These are phyloP conservation scores for Claviceps sorghi DNA, from an alignment of 2,329 filamentous ascomycete genomes.

Conservation along the genomic window DNA sequence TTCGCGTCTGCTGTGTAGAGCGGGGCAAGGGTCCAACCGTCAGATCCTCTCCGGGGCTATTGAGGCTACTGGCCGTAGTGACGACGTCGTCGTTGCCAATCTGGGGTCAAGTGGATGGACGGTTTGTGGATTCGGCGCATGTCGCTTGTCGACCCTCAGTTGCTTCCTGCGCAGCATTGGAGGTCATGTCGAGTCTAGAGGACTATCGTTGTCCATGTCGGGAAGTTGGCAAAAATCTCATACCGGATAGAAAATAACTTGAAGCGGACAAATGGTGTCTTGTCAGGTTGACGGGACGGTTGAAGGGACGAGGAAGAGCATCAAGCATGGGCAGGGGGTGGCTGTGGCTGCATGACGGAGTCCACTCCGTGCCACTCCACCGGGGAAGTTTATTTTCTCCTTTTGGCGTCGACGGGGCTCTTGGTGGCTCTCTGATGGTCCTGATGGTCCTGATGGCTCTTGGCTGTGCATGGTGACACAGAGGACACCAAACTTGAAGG, in stretches of 20 bases:
- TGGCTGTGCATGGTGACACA: background rate
- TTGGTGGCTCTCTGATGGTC: background rate
- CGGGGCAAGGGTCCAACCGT: background rate
- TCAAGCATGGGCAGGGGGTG: background rate
- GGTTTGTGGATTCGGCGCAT: background rate
- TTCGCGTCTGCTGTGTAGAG: background rate
- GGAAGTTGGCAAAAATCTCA: background rate
- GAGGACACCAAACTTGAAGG: background rate
- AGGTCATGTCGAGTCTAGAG: background rate
- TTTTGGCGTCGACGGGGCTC: background rate
- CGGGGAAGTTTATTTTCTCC: background rate
- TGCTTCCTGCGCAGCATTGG: background rate
- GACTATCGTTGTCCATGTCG: background rate
- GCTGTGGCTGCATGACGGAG: slow-evolving; percentile 4
- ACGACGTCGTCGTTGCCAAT: background rate
- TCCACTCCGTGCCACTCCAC: slow-evolving; percentile 1
- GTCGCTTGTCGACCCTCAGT: background rate
- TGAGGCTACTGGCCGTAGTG: background rate
- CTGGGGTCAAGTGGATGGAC: background rate
- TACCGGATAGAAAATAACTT: background rate
- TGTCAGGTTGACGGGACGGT: background rate
- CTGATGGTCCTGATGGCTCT: too few relatives aligned
- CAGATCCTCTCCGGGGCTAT: background rate
- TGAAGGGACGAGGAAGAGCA: background rate
- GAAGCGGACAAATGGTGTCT: background rate